Percentiles rank a stretch among this genome's conserved stretches.
phyloP scores from a whole-genome alignment of 768 basidiomycete genomes.

The Suillus cothurnatus region DNA sequence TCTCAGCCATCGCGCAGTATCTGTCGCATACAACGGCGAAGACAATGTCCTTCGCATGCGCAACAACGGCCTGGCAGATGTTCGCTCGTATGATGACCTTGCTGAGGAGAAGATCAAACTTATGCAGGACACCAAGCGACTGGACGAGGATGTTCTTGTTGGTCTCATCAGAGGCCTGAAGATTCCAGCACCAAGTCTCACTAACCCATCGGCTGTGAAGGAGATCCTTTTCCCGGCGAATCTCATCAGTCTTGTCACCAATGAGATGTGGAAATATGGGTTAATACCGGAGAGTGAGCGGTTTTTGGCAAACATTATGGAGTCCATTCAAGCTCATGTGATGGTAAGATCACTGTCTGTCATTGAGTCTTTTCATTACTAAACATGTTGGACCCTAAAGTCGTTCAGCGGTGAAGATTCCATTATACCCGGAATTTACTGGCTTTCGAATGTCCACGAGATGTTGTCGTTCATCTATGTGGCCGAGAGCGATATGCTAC shows the following conservation, averaged over 20 bases:
- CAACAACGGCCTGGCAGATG: conserved; percentile 66
- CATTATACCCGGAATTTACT: conserved; percentile 95
- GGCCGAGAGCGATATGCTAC: conserved; percentile 98
- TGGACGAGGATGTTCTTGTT: conserved; percentile 93
- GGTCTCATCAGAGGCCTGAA: conserved; percentile 90
- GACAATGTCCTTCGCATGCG: conserved; percentile 71
- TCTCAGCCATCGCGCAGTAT: conserved; percentile 80
- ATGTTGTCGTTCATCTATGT: conserved; percentile 99
- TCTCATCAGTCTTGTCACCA: conserved; percentile 95
- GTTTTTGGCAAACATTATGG: conserved; percentile 99
- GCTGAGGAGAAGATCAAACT: conserved; percentile 94
- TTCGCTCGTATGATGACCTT: conserved; percentile 80
- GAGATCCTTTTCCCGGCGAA: conserved; percentile 99
- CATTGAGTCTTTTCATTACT: background rate
- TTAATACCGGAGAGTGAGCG: conserved; percentile 96
- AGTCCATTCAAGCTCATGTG: conserved; percentile 94
- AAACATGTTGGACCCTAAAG: conserved; percentile 38
- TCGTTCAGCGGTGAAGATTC: conserved; percentile 93
- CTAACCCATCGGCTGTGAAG: conserved; percentile 91
- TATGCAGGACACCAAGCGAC: conserved; percentile 84
- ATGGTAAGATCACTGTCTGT: conserved; percentile 66
- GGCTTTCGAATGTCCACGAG: conserved; percentile 99
- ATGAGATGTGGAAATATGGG: conserved; percentile 99
- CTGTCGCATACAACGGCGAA: conserved; percentile 85
- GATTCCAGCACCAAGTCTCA: conserved; percentile 87